Conservation (phyloP, 1,284 basidiomycete genomes). For the Athelia psychrophila region DNA sequence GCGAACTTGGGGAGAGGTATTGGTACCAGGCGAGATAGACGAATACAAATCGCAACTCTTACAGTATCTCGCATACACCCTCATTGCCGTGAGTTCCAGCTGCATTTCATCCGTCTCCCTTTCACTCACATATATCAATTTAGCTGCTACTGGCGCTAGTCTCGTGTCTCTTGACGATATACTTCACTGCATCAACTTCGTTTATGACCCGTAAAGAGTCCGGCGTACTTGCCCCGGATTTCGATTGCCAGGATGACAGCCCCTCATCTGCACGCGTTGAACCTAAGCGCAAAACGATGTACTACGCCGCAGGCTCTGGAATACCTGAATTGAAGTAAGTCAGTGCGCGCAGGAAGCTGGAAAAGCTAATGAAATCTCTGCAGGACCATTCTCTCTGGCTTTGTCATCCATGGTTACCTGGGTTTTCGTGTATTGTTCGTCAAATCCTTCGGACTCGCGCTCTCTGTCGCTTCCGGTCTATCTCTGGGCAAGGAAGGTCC, state of each 20-base stretch:
- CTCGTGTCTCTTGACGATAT: slow-evolving; percentile 81
- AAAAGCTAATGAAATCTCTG: slow-evolving; percentile 97
- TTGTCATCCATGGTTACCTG: slow-evolving; percentile 97
- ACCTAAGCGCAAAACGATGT: slow-evolving; percentile 69
- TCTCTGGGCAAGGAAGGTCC: slow-evolving; percentile 95
- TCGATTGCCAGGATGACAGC: slow-evolving; percentile 28
- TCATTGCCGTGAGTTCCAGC: slow-evolving; percentile 65
- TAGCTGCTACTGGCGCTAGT: slow-evolving; percentile 70
- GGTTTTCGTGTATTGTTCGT: slow-evolving; percentile 88
- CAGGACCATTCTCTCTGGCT: slow-evolving; percentile 96
- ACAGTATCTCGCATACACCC: slow-evolving; percentile 73
- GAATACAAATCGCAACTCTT: slow-evolving; percentile 38
- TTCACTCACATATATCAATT: neutral
- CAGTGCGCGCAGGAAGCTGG: slow-evolving; percentile 52
- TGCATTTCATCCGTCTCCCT: neutral
- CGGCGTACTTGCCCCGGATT: slow-evolving; percentile 58
- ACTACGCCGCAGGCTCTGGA: slow-evolving; percentile 59
- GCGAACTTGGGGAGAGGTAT: slow-evolving; percentile 69
- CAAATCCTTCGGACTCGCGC: slow-evolving; percentile 87
- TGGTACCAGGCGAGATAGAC: slow-evolving; percentile 24
- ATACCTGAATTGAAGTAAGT: neutral
- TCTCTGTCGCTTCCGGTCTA: slow-evolving; percentile 90
- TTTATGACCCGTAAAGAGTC: slow-evolving; percentile 89
- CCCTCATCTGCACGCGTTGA: slow-evolving; percentile 20
- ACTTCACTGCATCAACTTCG: slow-evolving; percentile 84